Evolutionary conservation across 2,329 filamentous ascomycete genomes (phyloP).

Genomic region (Xylariaceae sp.): DNA sequence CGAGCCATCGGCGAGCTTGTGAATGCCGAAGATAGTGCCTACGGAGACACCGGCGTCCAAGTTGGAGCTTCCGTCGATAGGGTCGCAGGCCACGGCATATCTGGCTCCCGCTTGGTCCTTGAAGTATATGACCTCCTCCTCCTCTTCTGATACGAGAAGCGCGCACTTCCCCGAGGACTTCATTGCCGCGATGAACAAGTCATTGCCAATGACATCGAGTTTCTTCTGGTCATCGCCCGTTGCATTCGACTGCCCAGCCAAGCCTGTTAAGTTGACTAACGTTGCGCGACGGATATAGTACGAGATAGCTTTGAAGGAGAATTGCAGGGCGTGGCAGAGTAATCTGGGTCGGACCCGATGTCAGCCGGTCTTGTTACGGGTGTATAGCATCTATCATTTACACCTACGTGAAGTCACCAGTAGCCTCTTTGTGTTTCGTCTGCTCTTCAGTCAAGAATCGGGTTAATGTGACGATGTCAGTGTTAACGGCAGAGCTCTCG

Average conservation of each 20-base stretch:
- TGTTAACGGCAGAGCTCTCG: conserved; percentile 81
- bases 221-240: conserved; percentile 99
- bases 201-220: conserved; percentile 97
- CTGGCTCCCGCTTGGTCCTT: conserved; percentile 69
- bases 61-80: conserved; percentile 97
- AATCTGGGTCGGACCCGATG: conserved; percentile 52
- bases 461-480: conserved; percentile 91
- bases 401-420: conserved; percentile 96
- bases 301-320: conserved; percentile 99
- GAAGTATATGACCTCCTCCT: conserved; percentile 90
- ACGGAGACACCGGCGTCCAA: conserved; percentile 96
- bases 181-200: conserved; percentile 96
- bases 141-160: conserved; percentile 94
- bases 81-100: conserved; percentile 95
- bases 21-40: conserved; percentile 93
- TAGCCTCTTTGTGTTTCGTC: conserved; percentile 85
- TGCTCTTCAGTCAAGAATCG: conserved; percentile 97
- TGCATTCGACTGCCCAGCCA: conserved; percentile 90
- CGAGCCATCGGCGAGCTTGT: conserved; percentile 77
- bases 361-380: conserved; percentile 1
- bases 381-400: conserved; percentile 15
- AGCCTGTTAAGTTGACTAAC: conserved; percentile 89
- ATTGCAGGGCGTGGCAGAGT: conserved; percentile 95
- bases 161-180: conserved; percentile 85
- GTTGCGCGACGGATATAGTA: conserved; percentile 98